Evolutionary conservation across 768 basidiomycete genomes (phyloP).

Genomic region (Clathrus columnatus): DNA sequence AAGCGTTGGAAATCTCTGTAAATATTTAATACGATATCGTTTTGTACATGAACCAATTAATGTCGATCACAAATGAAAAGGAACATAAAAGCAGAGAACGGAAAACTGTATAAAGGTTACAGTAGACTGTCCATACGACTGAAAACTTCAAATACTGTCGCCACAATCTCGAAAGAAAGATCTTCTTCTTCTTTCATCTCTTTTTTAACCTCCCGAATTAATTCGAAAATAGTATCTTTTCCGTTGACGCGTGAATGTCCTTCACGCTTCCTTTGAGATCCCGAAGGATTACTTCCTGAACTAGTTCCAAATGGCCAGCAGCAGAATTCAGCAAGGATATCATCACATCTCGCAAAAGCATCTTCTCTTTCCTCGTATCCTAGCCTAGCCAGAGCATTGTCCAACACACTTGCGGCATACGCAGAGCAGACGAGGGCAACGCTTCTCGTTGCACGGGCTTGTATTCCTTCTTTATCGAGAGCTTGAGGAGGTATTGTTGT

Average conservation of each 20-base stretch:
- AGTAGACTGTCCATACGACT: slow-evolving; percentile 85
- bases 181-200: slow-evolving; percentile 62
- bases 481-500: slow-evolving; percentile 69
- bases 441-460: slow-evolving; percentile 71
- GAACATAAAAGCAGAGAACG: not conserved
- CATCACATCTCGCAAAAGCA: slow-evolving; percentile 89
- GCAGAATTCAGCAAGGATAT: slow-evolving; percentile 85
- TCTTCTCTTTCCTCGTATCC: slow-evolving; percentile 91
- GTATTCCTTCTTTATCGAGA: slow-evolving; percentile 66
- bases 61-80: not conserved
- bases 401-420: slow-evolving; percentile 90
- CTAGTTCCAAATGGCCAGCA: slow-evolving; percentile 72
- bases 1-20: too few relatives aligned
- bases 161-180: slow-evolving; percentile 80
- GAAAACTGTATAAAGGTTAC: too few relatives aligned
- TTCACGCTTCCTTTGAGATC: slow-evolving; percentile 27
- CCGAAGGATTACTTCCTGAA: slow-evolving; percentile 12
- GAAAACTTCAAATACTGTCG: slow-evolving; percentile 88
- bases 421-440: slow-evolving; percentile 85
- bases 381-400: slow-evolving; percentile 84
- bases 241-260: slow-evolving; percentile 35
- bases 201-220: slow-evolving; percentile 64
- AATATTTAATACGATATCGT: not conserved
- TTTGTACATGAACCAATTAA: not conserved
- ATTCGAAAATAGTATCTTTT: slow-evolving; percentile 61